Evolutionary conservation across 2,329 filamentous ascomycete species (phyloP).

Genomic region (Epichloe bromicola): DNA sequence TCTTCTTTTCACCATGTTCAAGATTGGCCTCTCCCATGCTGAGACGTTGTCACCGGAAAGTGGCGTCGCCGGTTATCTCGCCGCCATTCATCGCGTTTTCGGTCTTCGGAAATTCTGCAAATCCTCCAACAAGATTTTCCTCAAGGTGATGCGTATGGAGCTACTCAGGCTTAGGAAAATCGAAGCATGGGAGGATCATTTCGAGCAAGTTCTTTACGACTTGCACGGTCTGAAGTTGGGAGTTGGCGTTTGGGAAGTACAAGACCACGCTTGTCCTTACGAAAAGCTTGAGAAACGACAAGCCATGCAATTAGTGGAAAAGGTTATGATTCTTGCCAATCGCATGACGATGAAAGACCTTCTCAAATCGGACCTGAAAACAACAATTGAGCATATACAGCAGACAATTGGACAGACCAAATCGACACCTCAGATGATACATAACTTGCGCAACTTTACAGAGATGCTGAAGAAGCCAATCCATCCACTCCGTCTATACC

Average conservation of each 20-base stretch:
- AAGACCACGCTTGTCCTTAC: conserved; percentile 67
- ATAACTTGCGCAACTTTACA: conserved; percentile 74
- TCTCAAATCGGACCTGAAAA: conserved; percentile 80
- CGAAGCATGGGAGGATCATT: conserved; percentile 73
- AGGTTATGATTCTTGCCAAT: conserved; percentile 67
- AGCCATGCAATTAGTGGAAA: conserved; percentile 70
- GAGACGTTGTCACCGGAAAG: conserved; percentile 49
- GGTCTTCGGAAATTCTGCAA: conserved; percentile 80
- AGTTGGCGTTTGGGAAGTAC: conserved; percentile 49
- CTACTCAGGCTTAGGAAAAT: conserved; percentile 63
- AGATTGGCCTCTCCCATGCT: conserved; percentile 59
- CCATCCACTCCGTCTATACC: conserved; percentile 66
- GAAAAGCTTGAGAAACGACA: conserved; percentile 71
- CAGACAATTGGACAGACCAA: conserved; percentile 71
- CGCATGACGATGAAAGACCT: conserved; percentile 84
- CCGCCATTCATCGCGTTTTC: conserved; percentile 69
- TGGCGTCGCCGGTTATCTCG: conserved; percentile 66
- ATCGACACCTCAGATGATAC: conserved; percentile 64
- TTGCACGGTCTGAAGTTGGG: conserved; percentile 70
- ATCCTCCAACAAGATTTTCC: conserved; percentile 70
- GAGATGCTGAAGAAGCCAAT: conserved; percentile 74
- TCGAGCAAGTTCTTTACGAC: conserved; percentile 75
- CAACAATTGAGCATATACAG: conserved; percentile 86
- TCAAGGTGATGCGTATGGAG: conserved; percentile 81
- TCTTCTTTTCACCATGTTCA: conserved; percentile 68